Evolutionary conservation across 768 basidiomycete genomes (phyloP), one percentile per base, ranked within the genome.

Genomic region (Collybia nuda): DNA sequence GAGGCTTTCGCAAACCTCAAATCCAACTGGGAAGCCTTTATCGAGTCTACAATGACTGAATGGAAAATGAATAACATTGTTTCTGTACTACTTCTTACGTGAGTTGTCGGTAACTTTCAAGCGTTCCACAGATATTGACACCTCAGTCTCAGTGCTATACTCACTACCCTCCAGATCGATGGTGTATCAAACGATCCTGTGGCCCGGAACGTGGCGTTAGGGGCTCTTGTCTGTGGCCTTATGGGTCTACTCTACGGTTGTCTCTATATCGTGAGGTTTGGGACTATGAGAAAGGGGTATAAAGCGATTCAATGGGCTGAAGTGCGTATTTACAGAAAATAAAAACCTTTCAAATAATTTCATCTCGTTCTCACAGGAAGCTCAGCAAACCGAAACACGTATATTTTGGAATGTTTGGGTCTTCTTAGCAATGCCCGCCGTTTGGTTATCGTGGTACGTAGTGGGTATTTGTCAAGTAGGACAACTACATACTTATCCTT

Each of bases 181-280:
- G 62, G 67, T 22, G 85, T 82, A 14, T 76, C 76, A 0, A 63
- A 70, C 5, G 86, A 88, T 55, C 82, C 86, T 0, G 51, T 88
- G 7, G 84, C 80, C 3, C 77, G 87, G 38, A 83, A 80, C 2
- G 69, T 78, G 0, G 84, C 86, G 0, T 66, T 89, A 3, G 59
- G 85, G 17, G 85, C 86, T 3, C 67, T 90, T 18, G 70, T 82
- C 0, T 86, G 79, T 29, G 82, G 85, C 1, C 58, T 88, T 51
- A 82, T 88, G 79, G 87, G 86, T 56, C 68, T 90, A 19, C 77
- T 78, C 2, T 90, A 81, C 59, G 88, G 88, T 0, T 88, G 88
- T 56, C 74, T 86, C 48, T 90, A 85, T 64, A 88, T 86, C 14
- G 71, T 90, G 12, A 71, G 85, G 22, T 90, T 90, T 51, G 79